phyloP scores from a whole-genome alignment of 2,329 filamentous ascomycete species.

The Penicillium sp. region DNA sequence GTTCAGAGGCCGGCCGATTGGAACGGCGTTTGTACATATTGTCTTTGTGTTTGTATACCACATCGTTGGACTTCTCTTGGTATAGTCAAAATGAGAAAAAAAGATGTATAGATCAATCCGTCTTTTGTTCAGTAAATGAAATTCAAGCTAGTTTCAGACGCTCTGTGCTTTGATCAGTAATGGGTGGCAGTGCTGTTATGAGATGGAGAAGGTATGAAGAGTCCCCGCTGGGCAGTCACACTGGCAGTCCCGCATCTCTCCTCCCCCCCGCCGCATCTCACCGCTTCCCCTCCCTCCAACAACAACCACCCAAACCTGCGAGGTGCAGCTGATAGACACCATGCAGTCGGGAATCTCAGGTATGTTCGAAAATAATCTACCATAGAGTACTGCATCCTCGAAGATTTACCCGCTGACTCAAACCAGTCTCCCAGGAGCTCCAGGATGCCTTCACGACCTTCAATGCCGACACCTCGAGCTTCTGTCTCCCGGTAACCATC shows the following conservation, averaged over 20 bases:
- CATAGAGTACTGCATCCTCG: not conserved
- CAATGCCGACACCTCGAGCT: conserved; percentile 43
- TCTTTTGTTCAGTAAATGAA: no score
- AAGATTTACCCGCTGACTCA: conserved; percentile 4
- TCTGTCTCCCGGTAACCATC: conserved; percentile 54
- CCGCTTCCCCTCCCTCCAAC: conserved; percentile 27
- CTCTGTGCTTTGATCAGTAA: no score
- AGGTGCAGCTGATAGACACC: conserved; percentile 15
- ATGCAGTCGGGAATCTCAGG: conserved; percentile 57
- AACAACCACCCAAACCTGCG: conserved; percentile 21
- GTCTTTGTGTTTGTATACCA: conserved; percentile 25
- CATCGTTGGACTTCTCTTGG: conserved; percentile 12
- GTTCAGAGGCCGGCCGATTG: conserved; percentile 14
- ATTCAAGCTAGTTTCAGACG: no score
- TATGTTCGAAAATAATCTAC: conserved; percentile 21
- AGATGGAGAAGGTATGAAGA: not conserved
- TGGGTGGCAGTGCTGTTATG: no score
- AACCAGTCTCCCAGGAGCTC: conserved; percentile 50
- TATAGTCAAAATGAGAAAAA: not conserved
- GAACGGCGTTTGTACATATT: conserved; percentile 24
- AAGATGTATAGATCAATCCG: not conserved
- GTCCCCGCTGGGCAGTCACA: not conserved
- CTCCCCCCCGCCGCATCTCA: conserved; percentile 27
- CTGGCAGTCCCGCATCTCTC: not conserved
- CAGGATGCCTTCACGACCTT: conserved; percentile 52